Evolutionary conservation across 352 stramenopile species (phyloP).

Genomic region (Plasmopara viticola): DNA sequence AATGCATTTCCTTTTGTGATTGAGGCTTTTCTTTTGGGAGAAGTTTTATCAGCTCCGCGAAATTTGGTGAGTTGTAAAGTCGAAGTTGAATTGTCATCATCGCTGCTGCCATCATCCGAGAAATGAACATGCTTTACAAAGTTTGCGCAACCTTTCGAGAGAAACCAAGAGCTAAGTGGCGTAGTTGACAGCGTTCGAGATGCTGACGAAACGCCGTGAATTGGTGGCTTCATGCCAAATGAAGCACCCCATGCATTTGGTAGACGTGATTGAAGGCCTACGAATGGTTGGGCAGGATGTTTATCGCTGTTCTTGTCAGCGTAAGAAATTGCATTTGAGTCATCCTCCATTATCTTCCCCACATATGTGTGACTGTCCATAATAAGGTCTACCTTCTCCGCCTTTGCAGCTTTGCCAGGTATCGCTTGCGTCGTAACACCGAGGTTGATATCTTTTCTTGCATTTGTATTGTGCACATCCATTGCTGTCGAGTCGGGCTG

Average conservation of each 20-base stretch:
- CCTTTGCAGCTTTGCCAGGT: constrained; percentile 1
- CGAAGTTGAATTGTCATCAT: constrained; percentile 5
- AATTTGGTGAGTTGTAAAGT: not conserved
- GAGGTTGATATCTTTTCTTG: not conserved
- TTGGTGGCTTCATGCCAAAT: constrained; percentile 29
- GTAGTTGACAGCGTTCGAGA: constrained; percentile 20
- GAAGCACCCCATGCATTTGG: constrained; percentile 41
- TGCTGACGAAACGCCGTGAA: not conserved
- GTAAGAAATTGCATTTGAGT: not conserved
- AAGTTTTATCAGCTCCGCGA: constrained; percentile 8
- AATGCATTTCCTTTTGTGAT: constrained; percentile 34
- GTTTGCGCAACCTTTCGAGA: constrained; percentile 53
- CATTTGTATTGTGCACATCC: not conserved
- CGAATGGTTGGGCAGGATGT: not conserved
- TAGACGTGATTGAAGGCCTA: constrained; percentile 4
- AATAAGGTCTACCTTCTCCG: constrained; percentile 12
- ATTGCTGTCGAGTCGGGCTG: constrained; percentile 1
- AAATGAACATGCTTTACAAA: constrained; percentile 53
- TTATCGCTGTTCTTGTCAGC: not conserved
- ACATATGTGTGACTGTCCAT: constrained; percentile 30
- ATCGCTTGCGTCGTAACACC: not conserved
- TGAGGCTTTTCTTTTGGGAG: constrained; percentile 12
- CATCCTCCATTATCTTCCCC: constrained; percentile 21
- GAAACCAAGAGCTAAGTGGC: constrained; percentile 60
- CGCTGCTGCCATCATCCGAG: constrained; percentile 15